Conservation (phyloP, 2,329 filamentous ascomycete species). For the Cladosporium sp. region DNA sequence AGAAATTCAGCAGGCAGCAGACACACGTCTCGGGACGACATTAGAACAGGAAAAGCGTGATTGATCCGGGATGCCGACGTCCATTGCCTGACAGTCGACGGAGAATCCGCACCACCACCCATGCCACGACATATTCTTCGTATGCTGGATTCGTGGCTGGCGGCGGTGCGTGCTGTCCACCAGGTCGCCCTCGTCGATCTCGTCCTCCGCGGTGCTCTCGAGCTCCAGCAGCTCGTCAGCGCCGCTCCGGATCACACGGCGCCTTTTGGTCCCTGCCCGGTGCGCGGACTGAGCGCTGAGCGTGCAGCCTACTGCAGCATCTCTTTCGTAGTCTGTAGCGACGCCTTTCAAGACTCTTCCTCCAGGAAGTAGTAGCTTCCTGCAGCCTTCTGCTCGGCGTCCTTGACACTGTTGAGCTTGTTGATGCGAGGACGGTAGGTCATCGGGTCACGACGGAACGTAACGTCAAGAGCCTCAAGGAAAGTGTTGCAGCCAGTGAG, state of each 20-base stretch:
- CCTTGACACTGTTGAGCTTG: constrained; percentile 90
- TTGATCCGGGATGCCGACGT: constrained; percentile 7
- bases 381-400: constrained; percentile 90
- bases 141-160: background rate
- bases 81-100: constrained; percentile 15
- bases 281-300: constrained; percentile 9
- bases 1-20: background rate
- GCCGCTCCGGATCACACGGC: constrained; percentile 29
- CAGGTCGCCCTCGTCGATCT: constrained; percentile 40
- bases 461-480: constrained; percentile 94
- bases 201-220: constrained; percentile 63
- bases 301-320: constrained; percentile 12
- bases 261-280: constrained; percentile 27
- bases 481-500: constrained; percentile 95
- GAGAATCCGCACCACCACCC: background rate
- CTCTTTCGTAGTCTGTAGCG: constrained; percentile 37
- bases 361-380: constrained; percentile 96
- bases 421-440: constrained; percentile 98
- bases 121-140: background rate
- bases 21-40: background rate
- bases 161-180: background rate
- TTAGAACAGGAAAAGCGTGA: background rate
- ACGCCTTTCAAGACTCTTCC: constrained; percentile 69
- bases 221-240: constrained; percentile 53
- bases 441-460: constrained; percentile 95